phyloP scores from a whole-genome alignment of 1,284 basidiomycete species.

The Ceratobasidium sp. region DNA sequence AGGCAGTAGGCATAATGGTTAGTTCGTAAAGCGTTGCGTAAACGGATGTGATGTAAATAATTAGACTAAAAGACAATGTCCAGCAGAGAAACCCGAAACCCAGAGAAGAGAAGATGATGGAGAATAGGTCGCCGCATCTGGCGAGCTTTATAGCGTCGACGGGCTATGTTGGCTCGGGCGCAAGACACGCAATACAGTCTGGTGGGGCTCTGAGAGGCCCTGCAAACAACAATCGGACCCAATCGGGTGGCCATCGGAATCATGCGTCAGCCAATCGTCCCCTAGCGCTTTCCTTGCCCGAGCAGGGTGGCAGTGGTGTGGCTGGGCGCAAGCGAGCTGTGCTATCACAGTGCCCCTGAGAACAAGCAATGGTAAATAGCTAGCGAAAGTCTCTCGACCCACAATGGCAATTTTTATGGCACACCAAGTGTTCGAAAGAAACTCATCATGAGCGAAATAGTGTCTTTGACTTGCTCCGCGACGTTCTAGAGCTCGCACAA shows the following conservation, averaged over 20 bases:
- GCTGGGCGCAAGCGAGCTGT: not conserved
- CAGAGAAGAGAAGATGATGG: slow-evolving; percentile 31
- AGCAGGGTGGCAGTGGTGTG: not conserved
- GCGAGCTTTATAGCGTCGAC: slow-evolving; percentile 6
- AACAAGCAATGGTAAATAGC: not conserved
- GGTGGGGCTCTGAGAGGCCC: not conserved
- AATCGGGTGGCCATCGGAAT: not conserved
- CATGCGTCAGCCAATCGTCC: not conserved
- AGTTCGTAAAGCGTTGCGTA: slow-evolving; percentile 12
- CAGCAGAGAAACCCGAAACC: slow-evolving; percentile 16
- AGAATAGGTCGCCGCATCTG: not conserved
- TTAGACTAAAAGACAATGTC: not conserved
- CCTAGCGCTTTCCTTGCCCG: not conserved
- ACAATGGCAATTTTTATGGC: not conserved
- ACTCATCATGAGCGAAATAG: too few relatives aligned
- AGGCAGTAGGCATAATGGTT: slow-evolving; percentile 35
- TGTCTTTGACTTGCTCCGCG: not conserved
- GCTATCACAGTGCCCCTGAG: not conserved
- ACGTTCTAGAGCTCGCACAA: not conserved
- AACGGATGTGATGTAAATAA: slow-evolving; percentile 7
- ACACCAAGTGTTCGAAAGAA: slow-evolving; percentile 1
- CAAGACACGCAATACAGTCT: slow-evolving; percentile 13
- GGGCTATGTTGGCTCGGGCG: slow-evolving; percentile 17
- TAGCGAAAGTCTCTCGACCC: slow-evolving; percentile 16
- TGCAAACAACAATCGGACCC: not conserved